Evolutionary conservation across 78 protist species (phyloP).

Genomic region (Bodo saltans): DNA sequence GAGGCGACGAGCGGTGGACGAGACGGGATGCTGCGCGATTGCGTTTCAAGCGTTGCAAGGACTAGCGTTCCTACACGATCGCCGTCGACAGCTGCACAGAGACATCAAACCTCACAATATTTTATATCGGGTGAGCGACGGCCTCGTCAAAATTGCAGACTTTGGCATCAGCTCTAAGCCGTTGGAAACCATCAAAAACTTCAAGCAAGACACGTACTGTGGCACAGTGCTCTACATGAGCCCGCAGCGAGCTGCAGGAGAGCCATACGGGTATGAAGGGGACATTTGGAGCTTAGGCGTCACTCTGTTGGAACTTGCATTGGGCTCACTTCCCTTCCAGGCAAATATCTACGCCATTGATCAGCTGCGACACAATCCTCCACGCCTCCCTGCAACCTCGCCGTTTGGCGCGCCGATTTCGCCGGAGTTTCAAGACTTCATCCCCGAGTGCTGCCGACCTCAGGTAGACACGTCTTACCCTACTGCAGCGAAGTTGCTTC

Average conservation of each 20-base stretch:
- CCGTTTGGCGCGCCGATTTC: too few relatives aligned
- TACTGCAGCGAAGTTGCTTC: too few relatives aligned
- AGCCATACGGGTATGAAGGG: neutral
- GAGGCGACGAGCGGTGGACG: too few relatives aligned
- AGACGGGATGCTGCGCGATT: neutral
- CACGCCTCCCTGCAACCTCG: too few relatives aligned
- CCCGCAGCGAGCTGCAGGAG: neutral
- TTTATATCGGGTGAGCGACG: neutral
- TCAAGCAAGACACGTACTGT: neutral
- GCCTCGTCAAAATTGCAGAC: neutral
- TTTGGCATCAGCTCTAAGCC: neutral
- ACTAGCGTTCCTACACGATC: neutral
- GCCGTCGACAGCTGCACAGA: neutral
- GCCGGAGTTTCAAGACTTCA: too few relatives aligned
- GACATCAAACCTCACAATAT: constrained; percentile 8
- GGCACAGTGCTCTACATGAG: neutral
- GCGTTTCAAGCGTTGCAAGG: neutral
- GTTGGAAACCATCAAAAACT: neutral
- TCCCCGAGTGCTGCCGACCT: too few relatives aligned
- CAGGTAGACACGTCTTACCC: too few relatives aligned
- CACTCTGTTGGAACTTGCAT: neutral
- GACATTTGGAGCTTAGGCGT: neutral
- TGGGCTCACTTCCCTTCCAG: neutral
- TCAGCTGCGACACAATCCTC: neutral
- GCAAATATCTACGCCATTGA: neutral